Evolutionary conservation across 371 early-diverging fungal genomes (phyloP), one percentile per base, ranked within the genome.

Genomic region (Mucor racemosus): DNA sequence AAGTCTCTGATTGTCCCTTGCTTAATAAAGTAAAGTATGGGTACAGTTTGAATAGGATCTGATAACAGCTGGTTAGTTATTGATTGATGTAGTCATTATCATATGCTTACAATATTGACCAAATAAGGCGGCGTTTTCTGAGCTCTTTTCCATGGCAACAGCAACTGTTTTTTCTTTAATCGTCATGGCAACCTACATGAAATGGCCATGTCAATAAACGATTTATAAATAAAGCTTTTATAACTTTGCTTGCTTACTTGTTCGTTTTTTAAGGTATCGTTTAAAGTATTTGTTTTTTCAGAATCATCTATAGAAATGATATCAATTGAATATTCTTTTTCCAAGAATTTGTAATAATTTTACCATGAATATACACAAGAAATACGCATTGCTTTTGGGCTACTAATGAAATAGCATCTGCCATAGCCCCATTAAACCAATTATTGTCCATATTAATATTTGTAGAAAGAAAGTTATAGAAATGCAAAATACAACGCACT

Each of bases 1-100:
- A 70, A 74, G 44, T 70, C 74, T 66, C n/a, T 67, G 8, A 74
- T 74, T 21, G 68, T 67, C 10, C 74, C 74, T 62, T 74, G 74
- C 48, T 67, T 66, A n/a, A 74, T 74, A 40, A 74, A 74, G 39
- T 74, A 74, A 13, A 74, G 56, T 42, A 70, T 70, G 17, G 74
- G 74, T 15, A 70, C 54, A n/a, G 64, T 17, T 17, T 67, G 59
- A 7, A 64, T 50, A 44, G 74, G 74, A 41, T 74, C 74, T 74
- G 21, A 63, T 36, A 19, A 3, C n/a, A 17, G 26, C 11, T 19
- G 41, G 13, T 14, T 4, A 19, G 21, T 61, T 31, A 11, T 7
- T 40, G 1, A 39, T 4, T 15, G 17, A 26, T 55, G 40, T 38
- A 8, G 5, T 36, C 34, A 15, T 36, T 56, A 34, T 35, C 36